Base-by-base conservation (phyloP, 352 stramenopile genomes). In the Globisporangium viniferum region DNA sequence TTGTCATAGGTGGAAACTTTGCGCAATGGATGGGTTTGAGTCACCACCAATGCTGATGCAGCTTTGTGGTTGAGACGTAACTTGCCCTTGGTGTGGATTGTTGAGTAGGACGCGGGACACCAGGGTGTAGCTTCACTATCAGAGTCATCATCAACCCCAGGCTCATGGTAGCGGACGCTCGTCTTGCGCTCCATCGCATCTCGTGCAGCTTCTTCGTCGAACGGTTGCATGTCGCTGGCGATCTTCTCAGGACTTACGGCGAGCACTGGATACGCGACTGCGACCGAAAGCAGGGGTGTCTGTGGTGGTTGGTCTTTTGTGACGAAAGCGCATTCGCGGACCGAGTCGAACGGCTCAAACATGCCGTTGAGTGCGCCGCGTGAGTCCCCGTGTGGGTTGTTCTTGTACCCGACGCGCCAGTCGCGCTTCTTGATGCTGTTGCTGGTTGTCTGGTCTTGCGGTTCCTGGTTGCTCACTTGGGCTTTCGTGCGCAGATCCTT, bases 341-440 rank as follows among this genome's bases (percentile, higher is more conserved):
- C 66, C 0, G 53, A 68, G 10, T 89, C 78, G 33, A 55, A 77
- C 22, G 83, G 81, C 36, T 89, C 77, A 67, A 89, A 89, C 36
- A 77, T 70, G n/a, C 76, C 72, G 22, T 70, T 69, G n/a, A 84
- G 62, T 5, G 73, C 65, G n/a, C 69, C 71, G 48, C 73, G 48
- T 4, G 67, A 59, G 2, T 33, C 31, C 0, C 53, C 66, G 27
- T 77, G 71, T 20, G 74, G 59, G 31, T 74, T 75, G 55, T 90
- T 90, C 31, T 62, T 71, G 66, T 87, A 86, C 5, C 81, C 79
- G 6, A 88, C 63, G 7, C 78, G 74, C 81, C 78, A 88, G 33
- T 79, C 76, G 0, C 65, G 3, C 70, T 78, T 71, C 31, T 49
- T 31, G 27, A n/a, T n/a, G 15, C 56, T 20, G 14, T 6, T 48